Base-by-base conservation (phyloP, 345 rosid genomes). In the Nephelium lappaceum region DNA sequence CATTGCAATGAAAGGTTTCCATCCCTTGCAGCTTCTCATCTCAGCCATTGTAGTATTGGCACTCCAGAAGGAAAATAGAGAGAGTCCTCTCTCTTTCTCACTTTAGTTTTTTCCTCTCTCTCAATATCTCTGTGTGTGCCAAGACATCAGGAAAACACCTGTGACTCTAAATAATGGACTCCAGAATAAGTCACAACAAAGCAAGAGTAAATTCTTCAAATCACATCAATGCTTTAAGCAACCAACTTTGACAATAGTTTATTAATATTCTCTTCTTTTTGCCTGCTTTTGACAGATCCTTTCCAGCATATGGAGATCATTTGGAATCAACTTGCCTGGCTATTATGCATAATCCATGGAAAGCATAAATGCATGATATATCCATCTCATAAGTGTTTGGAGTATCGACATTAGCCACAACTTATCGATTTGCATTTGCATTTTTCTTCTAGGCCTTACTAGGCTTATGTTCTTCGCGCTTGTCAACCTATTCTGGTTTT, bases 161-260 rank as follows among this genome's bases (percentile, higher is more conserved):
- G 77, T 72, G 43, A 71, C 61, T 61, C 77, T 53, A 67, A 69
- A 77, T 77, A 82, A 68, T 51, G 71, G 73, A 58, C 39, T 55
- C 78, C 71, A 49, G 87, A 84, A 83, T 77, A 85, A 89, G 86
- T 78, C 83, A 83, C 79, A 41, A 78, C 71, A 87, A 87, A 89
- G 92, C 87, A 85, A 83, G 87, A 86, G 84, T 81, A 85, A 86
- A 87, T 84, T 88, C 89, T 86, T 76, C 80, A 80, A 27, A 82
- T 87, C 90, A 83, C 82, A 88, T 86, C 87, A 76, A 81, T 72
- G 84, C 88, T 89, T 83, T 82, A 83, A 85, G 88, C 80, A 81
- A 77, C 84, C 86, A 69, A 72, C 81, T 82, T 78, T 81, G 61
- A 25, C 74, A 78, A 51, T 70, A 74, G 73, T 81, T 80, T 76